phyloP scores from a whole-genome alignment of 805 yeast species.

The Metschnikowia anglica region DNA sequence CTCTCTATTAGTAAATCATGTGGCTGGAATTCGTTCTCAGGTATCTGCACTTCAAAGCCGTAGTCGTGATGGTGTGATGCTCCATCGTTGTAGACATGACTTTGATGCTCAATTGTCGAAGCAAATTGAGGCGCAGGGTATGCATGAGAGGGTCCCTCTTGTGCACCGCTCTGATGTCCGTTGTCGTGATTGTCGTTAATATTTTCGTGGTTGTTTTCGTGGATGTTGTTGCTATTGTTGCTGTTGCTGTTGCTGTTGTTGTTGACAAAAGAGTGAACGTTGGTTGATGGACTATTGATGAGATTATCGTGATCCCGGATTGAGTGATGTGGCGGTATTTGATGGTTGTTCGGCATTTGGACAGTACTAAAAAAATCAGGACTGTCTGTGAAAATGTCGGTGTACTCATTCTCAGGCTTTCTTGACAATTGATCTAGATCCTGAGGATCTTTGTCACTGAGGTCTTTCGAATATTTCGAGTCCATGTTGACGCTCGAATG shows the following conservation, averaged over 20 bases:
- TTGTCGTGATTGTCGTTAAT: not conserved
- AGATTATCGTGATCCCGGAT: constrained; percentile 13
- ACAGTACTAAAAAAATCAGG: constrained; percentile 22
- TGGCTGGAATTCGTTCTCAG: constrained; percentile 12
- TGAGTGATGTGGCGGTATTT: constrained; percentile 7
- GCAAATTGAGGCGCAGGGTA: constrained; percentile 6
- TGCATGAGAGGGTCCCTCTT: constrained; percentile 1
- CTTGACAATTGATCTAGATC: constrained; percentile 2
- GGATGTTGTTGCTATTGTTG: not conserved
- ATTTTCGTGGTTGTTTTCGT: not conserved
- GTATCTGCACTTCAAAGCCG: constrained; percentile 12
- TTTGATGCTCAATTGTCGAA: constrained; percentile 1
- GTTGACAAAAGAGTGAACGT: constrained; percentile 16
- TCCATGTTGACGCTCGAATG: constrained; percentile 4
- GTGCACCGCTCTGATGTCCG: not conserved
- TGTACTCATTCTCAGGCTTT: constrained; percentile 13
- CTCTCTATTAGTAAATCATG: constrained; percentile 17
- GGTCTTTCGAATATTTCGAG: constrained; percentile 2
- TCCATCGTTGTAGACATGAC: constrained; percentile 6
- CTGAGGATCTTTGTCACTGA: constrained; percentile 1
- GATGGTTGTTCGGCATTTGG: constrained; percentile 15
- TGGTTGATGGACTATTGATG: constrained; percentile 17
- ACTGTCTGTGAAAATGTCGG: constrained; percentile 16
- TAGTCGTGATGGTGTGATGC: constrained; percentile 10
- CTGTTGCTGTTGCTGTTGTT: not conserved